Percentiles rank a stretch among this genome's conserved stretches.
phyloP scores from a whole-genome alignment of 176 grass and related monocot genomes.

The Musa beccarii region DNA sequence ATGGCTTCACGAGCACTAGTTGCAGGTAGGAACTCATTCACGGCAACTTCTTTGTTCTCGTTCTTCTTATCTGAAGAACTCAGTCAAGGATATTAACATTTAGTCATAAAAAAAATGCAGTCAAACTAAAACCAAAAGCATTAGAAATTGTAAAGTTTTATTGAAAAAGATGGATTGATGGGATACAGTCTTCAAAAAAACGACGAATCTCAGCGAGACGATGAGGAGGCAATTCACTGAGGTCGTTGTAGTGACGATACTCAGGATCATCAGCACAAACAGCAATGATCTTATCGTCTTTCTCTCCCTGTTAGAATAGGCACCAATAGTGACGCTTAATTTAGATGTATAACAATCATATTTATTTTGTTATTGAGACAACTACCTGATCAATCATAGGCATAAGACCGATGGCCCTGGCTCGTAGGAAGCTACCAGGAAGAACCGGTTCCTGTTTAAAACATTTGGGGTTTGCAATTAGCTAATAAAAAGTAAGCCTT shows the following conservation, averaged over 20 bases:
- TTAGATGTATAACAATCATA: background rate
- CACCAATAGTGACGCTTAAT: background rate
- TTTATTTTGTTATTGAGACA: background rate
- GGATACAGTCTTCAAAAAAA: constrained; percentile 46
- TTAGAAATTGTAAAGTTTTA: background rate
- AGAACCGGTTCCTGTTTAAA: constrained; percentile 28
- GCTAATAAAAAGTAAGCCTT: background rate
- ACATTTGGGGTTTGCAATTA: background rate
- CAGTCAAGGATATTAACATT: constrained; percentile 5
- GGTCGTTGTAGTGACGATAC: constrained; percentile 37
- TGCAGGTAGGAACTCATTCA: constrained; percentile 29
- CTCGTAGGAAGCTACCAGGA: constrained; percentile 35
- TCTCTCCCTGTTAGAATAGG: constrained; percentile 27
- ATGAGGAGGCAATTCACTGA: constrained; percentile 34
- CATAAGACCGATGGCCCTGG: constrained; percentile 40
- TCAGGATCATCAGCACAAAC: constrained; percentile 42
- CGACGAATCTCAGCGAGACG: constrained; percentile 37
- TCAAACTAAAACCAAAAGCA: background rate
- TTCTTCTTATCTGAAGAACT: constrained; percentile 33
- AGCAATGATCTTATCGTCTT: constrained; percentile 41
- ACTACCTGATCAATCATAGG: constrained; percentile 41
- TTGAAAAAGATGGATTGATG: background rate
- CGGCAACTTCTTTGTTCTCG: constrained; percentile 35
- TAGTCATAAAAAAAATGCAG: background rate
- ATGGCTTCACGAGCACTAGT: constrained; percentile 29